phyloP scores from a whole-genome alignment of 1,139 yeast genomes.

The Saccharomyces pastorianus region DNA sequence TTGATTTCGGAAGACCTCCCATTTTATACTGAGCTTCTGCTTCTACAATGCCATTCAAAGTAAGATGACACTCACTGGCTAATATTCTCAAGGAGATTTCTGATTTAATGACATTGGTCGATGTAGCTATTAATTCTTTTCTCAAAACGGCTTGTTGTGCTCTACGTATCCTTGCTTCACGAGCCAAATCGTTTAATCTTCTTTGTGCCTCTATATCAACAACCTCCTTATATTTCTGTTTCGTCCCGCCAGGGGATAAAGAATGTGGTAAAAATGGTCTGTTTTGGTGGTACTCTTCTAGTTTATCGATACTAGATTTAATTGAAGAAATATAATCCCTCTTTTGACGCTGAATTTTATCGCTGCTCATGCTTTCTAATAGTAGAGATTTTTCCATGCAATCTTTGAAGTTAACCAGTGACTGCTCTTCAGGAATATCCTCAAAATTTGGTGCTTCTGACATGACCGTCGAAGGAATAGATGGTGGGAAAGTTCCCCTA shows the following conservation, averaged over 20 bases:
- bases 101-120: slow-evolving; percentile 28
- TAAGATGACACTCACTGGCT: slow-evolving; percentile 38
- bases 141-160: slow-evolving; percentile 30
- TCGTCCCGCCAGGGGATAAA: slow-evolving; percentile 87
- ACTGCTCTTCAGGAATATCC: slow-evolving; percentile 45
- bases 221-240: slow-evolving; percentile 76
- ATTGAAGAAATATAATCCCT: slow-evolving; percentile 1
- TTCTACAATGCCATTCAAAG: slow-evolving; percentile 37
- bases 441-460: slow-evolving; percentile 55
- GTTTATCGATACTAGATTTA: slow-evolving; percentile 7
- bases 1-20: slow-evolving; percentile 31
- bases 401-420: slow-evolving; percentile 60
- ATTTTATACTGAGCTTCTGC: slow-evolving; percentile 38
- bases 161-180: slow-evolving; percentile 30
- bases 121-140: slow-evolving; percentile 27
- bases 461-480: slow-evolving; percentile 55
- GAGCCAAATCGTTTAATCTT: slow-evolving; percentile 29
- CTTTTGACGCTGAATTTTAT: slow-evolving; percentile 41
- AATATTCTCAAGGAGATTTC: slow-evolving; percentile 35
- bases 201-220: slow-evolving; percentile 31
- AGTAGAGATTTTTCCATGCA: slow-evolving; percentile 62
- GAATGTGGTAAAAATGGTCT: slow-evolving; percentile 70
- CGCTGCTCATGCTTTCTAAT: slow-evolving; percentile 36
- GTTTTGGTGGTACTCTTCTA: slow-evolving; percentile 6
- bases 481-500: slow-evolving; percentile 75